Conservation (phyloP, 2,329 filamentous ascomycete species). For the Hymenoscyphus infarciens region DNA sequence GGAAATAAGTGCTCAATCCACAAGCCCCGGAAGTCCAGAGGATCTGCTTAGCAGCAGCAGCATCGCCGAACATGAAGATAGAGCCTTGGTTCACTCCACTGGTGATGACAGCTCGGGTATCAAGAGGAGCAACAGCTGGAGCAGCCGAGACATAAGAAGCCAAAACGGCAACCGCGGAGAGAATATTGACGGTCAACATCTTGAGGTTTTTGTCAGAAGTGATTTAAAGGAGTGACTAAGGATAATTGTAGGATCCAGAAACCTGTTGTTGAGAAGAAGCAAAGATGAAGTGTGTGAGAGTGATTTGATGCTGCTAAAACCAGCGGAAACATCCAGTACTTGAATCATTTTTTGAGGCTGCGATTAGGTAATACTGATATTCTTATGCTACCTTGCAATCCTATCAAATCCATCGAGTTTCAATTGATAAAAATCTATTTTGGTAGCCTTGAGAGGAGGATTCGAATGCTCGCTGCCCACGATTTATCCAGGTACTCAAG, state of each 20-base stretch:
- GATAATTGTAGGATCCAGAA: slow-evolving; percentile 1
- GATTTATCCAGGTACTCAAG: neutral
- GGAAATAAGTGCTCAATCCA: slow-evolving; percentile 1
- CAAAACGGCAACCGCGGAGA: neutral
- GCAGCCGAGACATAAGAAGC: neutral
- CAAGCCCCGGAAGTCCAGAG: neutral
- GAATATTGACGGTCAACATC: slow-evolving; percentile 1
- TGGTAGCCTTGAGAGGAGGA: neutral
- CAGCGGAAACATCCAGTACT: neutral
- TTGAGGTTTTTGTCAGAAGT: neutral
- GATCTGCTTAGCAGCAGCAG: neutral
- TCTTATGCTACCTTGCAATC: neutral
- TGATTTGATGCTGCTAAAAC: neutral
- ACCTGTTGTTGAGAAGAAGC: neutral
- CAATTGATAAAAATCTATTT: neutral
- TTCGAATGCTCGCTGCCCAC: neutral
- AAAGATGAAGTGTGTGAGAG: neutral
- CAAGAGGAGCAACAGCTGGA: neutral
- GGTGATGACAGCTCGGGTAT: neutral
- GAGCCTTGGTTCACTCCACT: neutral
- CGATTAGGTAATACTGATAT: neutral
- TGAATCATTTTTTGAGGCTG: neutral
- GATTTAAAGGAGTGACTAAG: neutral
- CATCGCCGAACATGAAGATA: neutral
- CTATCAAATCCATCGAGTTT: neutral